phyloP scores from a whole-genome alignment of 805 yeast genomes.

The Candida khao-thaluensis region DNA sequence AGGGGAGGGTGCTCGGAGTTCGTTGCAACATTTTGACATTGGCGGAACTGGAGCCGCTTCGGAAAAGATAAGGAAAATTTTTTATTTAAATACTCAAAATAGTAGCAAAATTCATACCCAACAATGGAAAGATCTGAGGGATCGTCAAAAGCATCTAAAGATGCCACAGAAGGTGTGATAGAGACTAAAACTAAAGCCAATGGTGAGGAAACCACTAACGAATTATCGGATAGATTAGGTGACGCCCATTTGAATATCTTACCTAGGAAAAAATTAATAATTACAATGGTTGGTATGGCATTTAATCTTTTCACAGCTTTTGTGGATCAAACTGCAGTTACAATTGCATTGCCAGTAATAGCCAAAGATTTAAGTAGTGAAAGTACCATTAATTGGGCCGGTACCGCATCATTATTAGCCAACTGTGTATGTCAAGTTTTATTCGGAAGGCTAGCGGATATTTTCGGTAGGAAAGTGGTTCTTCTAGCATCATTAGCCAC shows the following conservation, averaged over 20 bases:
- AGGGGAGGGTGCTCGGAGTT: too few relatives aligned
- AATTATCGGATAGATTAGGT: conserved; percentile 25
- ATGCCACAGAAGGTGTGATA: too few relatives aligned
- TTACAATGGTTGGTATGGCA: conserved; percentile 34
- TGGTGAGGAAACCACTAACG: conserved; percentile 1
- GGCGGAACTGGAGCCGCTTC: conserved; percentile 5
- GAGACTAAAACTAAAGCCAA: too few relatives aligned
- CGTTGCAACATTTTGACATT: too few relatives aligned
- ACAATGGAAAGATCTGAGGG: background rate
- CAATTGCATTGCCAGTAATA: conserved; percentile 45
- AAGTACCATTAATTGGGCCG: conserved; percentile 62
- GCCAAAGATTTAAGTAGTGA: conserved; percentile 45
- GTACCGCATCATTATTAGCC: conserved; percentile 66
- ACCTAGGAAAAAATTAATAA: conserved; percentile 32
- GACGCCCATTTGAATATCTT: conserved; percentile 41
- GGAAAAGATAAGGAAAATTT: conserved; percentile 1
- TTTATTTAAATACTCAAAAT: too few relatives aligned
- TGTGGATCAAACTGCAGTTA: conserved; percentile 45
- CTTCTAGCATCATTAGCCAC: conserved; percentile 44
- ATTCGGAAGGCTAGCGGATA: conserved; percentile 68
- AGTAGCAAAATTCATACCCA: too few relatives aligned
- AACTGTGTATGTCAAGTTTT: conserved; percentile 74
- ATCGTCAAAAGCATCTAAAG: too few relatives aligned
- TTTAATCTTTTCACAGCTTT: conserved; percentile 40
- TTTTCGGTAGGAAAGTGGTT: conserved; percentile 53